phyloP scores from a whole-genome alignment of 2,329 filamentous ascomycete species.

The Teratosphaeria nubilosa region DNA sequence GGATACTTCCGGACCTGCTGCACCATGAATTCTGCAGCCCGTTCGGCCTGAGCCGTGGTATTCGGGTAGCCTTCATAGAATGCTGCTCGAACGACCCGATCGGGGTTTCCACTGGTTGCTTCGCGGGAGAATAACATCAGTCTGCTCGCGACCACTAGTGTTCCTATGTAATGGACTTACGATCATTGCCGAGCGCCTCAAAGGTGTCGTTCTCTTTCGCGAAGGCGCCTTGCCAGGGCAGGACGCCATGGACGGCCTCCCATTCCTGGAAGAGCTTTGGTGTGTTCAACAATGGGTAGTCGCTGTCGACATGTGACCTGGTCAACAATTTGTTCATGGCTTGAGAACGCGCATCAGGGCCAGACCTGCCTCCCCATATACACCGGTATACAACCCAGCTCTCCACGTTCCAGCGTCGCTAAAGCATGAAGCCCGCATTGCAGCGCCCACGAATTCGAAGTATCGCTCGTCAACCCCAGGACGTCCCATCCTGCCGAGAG shows the following conservation, averaged over 20 bases:
- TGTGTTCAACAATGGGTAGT: conserved; percentile 40
- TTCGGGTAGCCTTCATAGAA: conserved; percentile 40
- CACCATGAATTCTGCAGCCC: conserved; percentile 39
- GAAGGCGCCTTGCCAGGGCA: conserved; percentile 40
- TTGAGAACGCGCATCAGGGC: background rate
- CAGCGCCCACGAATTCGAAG: conserved; percentile 37
- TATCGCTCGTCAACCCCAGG: conserved; percentile 33
- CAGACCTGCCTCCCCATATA: conserved; percentile 26
- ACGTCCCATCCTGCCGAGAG: conserved; percentile 37
- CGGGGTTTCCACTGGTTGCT: conserved; percentile 30
- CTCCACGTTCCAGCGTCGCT: conserved; percentile 37
- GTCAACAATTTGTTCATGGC: background rate
- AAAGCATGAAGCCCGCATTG: conserved; percentile 38
- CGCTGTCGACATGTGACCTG: conserved; percentile 14
- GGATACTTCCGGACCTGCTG: conserved; percentile 38
- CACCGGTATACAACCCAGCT: conserved; percentile 40
- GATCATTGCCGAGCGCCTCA: conserved; percentile 35
- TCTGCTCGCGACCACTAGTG: background rate
- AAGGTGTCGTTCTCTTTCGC: conserved; percentile 33
- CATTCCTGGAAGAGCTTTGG: conserved; percentile 34
- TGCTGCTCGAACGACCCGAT: conserved; percentile 30
- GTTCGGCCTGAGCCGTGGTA: conserved; percentile 29
- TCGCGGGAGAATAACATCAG: background rate
- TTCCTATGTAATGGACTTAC: conserved; percentile 20
- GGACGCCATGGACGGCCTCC: conserved; percentile 34